Evolutionary conservation across 345 rosid species (phyloP), one percentile per base, ranked within the genome.

Genomic region (Sapria himalayana): DNA sequence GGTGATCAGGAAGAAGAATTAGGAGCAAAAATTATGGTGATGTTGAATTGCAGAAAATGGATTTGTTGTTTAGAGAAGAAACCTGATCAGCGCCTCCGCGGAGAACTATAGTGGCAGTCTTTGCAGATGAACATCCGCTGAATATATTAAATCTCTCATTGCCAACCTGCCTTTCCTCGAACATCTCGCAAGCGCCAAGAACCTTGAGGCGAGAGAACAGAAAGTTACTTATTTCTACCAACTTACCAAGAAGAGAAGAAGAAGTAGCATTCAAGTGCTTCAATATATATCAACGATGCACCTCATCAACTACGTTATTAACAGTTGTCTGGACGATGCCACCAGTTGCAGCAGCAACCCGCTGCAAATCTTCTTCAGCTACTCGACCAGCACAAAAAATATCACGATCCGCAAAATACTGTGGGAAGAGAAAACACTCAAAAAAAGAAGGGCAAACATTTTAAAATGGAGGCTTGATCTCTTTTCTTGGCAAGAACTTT

Each of bases 11-110:
- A n/a, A n/a, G n/a, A n/a, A n/a, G n/a, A n/a, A n/a, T n/a, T n/a
- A n/a, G n/a, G n/a, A n/a, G n/a, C n/a, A n/a, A n/a, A n/a, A n/a
- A n/a, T n/a, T n/a, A n/a, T n/a, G n/a, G n/a, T n/a, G n/a, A n/a
- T n/a, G n/a, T n/a, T n/a, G n/a, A n/a, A n/a, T n/a, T n/a, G n/a
- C n/a, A n/a, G n/a, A n/a, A n/a, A n/a, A n/a, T n/a, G n/a, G n/a
- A n/a, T n/a, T n/a, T n/a, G n/a, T n/a, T n/a, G n/a, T n/a, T n/a
- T n/a, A n/a, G n/a, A 9, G 4, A 37, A 46, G 49, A 64, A 46
- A 91, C 99, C 94, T 91, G 99, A 71, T 84, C 96, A 48, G 99
- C 99, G 52, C 99, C 99, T 62, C 99, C 99, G 51, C 99, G 99
- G 55, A 91, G 94, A 58, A 91, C 96, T 36, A 91, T 78, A 21